A percentile compares a stretch with the other conserved stretches of the same genome.
phyloP scores from a whole-genome alignment of 1,139 yeast species.

The Hansenula anomala region DNA sequence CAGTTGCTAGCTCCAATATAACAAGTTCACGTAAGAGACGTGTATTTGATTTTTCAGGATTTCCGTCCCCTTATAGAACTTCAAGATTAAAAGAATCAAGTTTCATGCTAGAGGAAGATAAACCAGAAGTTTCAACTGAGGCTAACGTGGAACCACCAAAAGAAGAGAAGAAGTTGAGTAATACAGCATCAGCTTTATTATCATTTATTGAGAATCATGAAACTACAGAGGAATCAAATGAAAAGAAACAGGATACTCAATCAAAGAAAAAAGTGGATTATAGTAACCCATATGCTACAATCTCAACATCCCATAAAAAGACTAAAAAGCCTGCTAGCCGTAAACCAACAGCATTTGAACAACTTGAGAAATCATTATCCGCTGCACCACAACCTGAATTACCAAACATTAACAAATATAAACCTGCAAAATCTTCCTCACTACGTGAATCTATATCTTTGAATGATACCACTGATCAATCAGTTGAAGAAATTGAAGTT shows the following conservation, averaged over 20 bases:
- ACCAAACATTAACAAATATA: conserved; percentile 21
- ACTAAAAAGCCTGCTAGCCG: conserved; percentile 9
- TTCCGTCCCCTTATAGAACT: conserved; percentile 63
- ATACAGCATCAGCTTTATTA: conserved; percentile 62
- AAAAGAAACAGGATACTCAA: neutral
- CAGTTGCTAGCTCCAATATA: conserved; percentile 5
- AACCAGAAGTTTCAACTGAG: conserved; percentile 3
- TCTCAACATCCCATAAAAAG: conserved; percentile 22
- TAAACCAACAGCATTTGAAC: conserved; percentile 14
- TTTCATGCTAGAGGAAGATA: conserved; percentile 25
- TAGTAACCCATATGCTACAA: conserved; percentile 50
- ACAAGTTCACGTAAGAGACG: conserved; percentile 27
- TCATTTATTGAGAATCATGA: conserved; percentile 47
- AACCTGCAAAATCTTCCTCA: conserved; percentile 32
- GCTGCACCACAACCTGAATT: conserved; percentile 4
- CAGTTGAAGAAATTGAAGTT: conserved; percentile 5
- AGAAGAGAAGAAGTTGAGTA: conserved; percentile 39
- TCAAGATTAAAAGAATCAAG: conserved; percentile 28
- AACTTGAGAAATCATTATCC: conserved; percentile 15
- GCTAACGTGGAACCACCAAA: conserved; percentile 2
- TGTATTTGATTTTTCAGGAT: conserved; percentile 55
- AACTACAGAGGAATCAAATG: conserved; percentile 31
- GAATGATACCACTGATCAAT: conserved; percentile 9
- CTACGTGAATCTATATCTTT: conserved; percentile 26
- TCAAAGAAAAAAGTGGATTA: conserved; percentile 27